A percentile compares a stretch with the other conserved stretches of the same genome.
phyloP scores from a whole-genome alignment of 2,329 filamentous ascomycete species.

The Penicillium aurantiogriseum region DNA sequence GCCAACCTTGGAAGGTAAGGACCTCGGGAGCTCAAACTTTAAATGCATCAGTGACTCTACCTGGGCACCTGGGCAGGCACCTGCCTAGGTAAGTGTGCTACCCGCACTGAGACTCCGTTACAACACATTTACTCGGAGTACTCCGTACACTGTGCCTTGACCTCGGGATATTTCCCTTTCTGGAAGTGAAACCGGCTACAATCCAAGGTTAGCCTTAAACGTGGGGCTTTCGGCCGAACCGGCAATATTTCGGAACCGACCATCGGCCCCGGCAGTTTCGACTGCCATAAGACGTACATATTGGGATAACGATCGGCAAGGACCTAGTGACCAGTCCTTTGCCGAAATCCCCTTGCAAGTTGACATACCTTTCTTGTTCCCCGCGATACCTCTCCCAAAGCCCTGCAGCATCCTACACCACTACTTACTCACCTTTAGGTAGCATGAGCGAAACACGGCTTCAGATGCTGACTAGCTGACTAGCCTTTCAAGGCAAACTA shows the following conservation, averaged over 20 bases:
- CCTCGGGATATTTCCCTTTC: too few relatives aligned
- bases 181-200: too few relatives aligned
- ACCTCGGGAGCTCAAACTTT: too few relatives aligned
- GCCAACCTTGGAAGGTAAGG: too few relatives aligned
- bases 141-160: too few relatives aligned
- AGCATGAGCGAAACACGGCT: not conserved
- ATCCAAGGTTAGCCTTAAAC: too few relatives aligned
- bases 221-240: not conserved
- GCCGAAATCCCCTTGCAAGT: not conserved
- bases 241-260: not conserved
- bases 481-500: constrained; percentile 5
- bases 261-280: not conserved
- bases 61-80: too few relatives aligned
- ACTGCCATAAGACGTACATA: not conserved
- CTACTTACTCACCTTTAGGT: not conserved
- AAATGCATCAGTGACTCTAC: too few relatives aligned
- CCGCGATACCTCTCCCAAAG: not conserved
- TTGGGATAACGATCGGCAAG: not conserved
- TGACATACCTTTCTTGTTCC: not conserved
- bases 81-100: too few relatives aligned
- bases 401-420: not conserved
- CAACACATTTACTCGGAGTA: too few relatives aligned
- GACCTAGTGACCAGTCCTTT: not conserved
- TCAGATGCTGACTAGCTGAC: not conserved
- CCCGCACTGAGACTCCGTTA: too few relatives aligned